Conservation (phyloP, 805 yeast genomes). For the Pichia rugopelliculosa region DNA sequence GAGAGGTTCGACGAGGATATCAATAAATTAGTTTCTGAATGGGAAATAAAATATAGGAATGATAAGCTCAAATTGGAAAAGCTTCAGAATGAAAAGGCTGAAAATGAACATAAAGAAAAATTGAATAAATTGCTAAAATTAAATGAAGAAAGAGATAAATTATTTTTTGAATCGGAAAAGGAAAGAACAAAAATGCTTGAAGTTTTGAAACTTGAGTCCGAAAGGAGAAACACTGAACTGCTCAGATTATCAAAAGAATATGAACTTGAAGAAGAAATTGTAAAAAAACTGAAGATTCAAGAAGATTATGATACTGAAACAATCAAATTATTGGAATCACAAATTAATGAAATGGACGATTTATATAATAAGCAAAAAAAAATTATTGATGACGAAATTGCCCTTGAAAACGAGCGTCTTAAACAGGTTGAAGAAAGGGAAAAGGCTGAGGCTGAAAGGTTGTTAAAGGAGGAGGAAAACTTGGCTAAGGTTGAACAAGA, state of each 20-base stretch:
- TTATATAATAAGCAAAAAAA: slow-evolving; percentile 1
- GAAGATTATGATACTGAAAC: neutral
- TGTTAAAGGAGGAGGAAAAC: neutral
- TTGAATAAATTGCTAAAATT: neutral
- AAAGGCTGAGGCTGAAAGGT: neutral
- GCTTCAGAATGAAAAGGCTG: slow-evolving; percentile 2
- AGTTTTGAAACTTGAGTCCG: neutral
- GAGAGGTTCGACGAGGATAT: slow-evolving; percentile 1
- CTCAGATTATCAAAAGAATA: neutral
- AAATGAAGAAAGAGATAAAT: slow-evolving; percentile 1
- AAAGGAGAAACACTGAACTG: neutral
- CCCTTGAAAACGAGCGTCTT: neutral
- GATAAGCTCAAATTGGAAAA: neutral
- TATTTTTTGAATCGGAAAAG: neutral
- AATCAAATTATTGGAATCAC: neutral
- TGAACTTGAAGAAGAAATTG: neutral
- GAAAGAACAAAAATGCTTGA: neutral
- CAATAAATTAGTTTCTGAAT: slow-evolving; percentile 2
- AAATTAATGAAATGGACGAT: slow-evolving; percentile 1
- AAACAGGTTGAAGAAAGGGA: neutral
- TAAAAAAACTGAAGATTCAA: neutral
- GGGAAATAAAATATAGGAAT: neutral
- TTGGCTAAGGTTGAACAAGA: neutral
- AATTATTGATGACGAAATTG: neutral
- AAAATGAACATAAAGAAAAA: neutral